A percentile compares a stretch with the other conserved stretches of the same genome.
These are phyloP conservation scores for Metschnikowia matae DNA, from an alignment of 805 yeast genomes.

Conservation along the genomic window DNA sequence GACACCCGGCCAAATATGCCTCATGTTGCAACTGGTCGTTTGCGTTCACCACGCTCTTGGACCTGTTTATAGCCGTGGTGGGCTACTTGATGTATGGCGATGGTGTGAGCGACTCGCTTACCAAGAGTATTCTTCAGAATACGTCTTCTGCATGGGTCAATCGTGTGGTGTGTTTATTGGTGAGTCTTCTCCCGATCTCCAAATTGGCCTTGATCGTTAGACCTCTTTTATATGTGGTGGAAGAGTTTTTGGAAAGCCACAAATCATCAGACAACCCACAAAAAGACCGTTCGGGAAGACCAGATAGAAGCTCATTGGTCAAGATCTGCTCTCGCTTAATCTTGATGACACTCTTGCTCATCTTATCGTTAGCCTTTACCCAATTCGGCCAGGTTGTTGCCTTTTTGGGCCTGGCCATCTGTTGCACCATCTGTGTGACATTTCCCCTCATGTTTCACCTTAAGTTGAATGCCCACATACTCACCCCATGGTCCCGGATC, in stretches of 20 bases:
- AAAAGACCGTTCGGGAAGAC: neutral
- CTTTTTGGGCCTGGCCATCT: slow-evolving; percentile 39
- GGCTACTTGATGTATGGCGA: slow-evolving; percentile 83
- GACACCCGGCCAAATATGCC: slow-evolving; percentile 61
- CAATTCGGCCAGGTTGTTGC: slow-evolving; percentile 41
- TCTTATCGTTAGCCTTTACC: slow-evolving; percentile 28
- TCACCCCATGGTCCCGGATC: slow-evolving; percentile 4
- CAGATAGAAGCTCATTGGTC: neutral
- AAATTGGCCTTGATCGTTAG: slow-evolving; percentile 37
- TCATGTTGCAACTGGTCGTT: slow-evolving; percentile 53
- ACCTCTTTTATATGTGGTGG: slow-evolving; percentile 39
- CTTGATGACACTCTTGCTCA: slow-evolving; percentile 19
- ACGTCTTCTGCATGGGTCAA: slow-evolving; percentile 65
- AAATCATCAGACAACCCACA: neutral
- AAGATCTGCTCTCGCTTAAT: slow-evolving; percentile 19
- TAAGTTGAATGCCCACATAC: slow-evolving; percentile 10
- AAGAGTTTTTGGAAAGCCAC: slow-evolving; percentile 18
- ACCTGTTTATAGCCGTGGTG: slow-evolving; percentile 55
- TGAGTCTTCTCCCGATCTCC: slow-evolving; percentile 39
- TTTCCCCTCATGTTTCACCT: slow-evolving; percentile 37
- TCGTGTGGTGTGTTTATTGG: slow-evolving; percentile 26
- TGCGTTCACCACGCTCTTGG: slow-evolving; percentile 53
- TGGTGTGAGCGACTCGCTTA: slow-evolving; percentile 64
- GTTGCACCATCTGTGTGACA: slow-evolving; percentile 38
- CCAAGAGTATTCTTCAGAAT: slow-evolving; percentile 67